Base-by-base conservation (phyloP, 148 eudicot genomes). In the Vaccinium vitisidaea region DNA sequence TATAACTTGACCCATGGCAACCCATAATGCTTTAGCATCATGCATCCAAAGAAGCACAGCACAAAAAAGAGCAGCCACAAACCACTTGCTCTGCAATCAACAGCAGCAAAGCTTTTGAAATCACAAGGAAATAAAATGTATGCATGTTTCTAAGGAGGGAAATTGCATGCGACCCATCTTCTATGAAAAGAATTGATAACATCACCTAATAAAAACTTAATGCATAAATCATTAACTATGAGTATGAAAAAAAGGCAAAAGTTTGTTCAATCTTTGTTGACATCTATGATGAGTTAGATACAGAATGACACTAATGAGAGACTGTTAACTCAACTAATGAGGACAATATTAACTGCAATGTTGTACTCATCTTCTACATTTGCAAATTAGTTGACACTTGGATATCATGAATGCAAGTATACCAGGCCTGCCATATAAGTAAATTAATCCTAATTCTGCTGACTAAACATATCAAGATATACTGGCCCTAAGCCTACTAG, bases 21-120 rank as follows among this genome's bases (percentile, higher is more conserved):
- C 98, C 99, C 99, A 97, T 83, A 92, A 69, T 21, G 97, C 95
- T 89, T 88, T 89, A 27, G 92, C 88, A 92, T 97, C 99, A 89
- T 95, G 98, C 89, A 95, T 93, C 89, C 87, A 86, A 18, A 97
- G 86, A 67, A 95, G 8, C 36, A 92, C 61, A 65, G 77, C 87
- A 61, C 86, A 84, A 83, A 93, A 90, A 80, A 88, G 53, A 75
- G 80, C 90, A 14, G 94, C 77, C 71, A 94, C 88, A 36, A 93
- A 82, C 98, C 98, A 97, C 89, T 94, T 95, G 90, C 98, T 94
- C 99, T 97, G 94, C 87, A 89, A 67, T 81, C 73, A 84, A 79
- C 48, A 25, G 18, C 19, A 83, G 27, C 53, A 79, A 46, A 43
- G 61, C 63, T 32, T 16, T 82, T 39, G 5, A 69, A 71, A 77